Percentiles rank a stretch among this genome's conserved stretches.
These are phyloP conservation scores for Penicilliopsis zonata DNA, from an alignment of 495 filamentous ascomycete genomes.

Conservation along the genomic window DNA sequence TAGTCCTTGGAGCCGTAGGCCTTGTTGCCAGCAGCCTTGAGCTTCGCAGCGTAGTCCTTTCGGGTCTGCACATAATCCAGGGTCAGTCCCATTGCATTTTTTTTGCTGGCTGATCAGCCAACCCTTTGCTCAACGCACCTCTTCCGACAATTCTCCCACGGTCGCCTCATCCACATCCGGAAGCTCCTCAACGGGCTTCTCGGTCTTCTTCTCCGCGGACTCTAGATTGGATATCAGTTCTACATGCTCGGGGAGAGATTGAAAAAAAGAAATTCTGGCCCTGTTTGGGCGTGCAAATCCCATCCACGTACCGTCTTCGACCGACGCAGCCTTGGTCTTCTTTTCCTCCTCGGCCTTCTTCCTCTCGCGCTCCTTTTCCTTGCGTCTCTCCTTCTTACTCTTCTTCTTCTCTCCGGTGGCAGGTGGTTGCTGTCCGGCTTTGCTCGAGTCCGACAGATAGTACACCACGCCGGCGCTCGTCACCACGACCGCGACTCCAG, in stretches of 20 bases:
- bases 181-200: conserved; percentile 63
- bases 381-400: conserved; percentile 50
- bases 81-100: too few species aligned
- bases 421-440: conserved; percentile 11
- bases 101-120: too few species aligned
- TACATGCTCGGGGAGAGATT: background rate
- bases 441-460: conserved; percentile 51
- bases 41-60: conserved; percentile 73
- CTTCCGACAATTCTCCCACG: conserved; percentile 54
- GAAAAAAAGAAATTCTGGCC: conserved; percentile 2
- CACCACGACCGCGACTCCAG: conserved; percentile 83
- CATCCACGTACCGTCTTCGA: conserved; percentile 27
- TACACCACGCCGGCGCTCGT: conserved; percentile 85
- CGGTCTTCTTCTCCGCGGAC: conserved; percentile 36
- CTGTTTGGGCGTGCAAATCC: background rate
- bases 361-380: conserved; percentile 32
- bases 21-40: conserved; percentile 94
- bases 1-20: conserved; percentile 91
- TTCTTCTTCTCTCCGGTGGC: conserved; percentile 35
- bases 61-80: conserved; percentile 32
- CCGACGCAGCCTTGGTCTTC: conserved; percentile 38
- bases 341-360: conserved; percentile 63
- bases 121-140: conserved; percentile 45
- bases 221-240: conserved; percentile 22
- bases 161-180: conserved; percentile 75